Base-by-base conservation (phyloP, 176 grass and related monocot genomes). In the Sorghum bicolor region DNA sequence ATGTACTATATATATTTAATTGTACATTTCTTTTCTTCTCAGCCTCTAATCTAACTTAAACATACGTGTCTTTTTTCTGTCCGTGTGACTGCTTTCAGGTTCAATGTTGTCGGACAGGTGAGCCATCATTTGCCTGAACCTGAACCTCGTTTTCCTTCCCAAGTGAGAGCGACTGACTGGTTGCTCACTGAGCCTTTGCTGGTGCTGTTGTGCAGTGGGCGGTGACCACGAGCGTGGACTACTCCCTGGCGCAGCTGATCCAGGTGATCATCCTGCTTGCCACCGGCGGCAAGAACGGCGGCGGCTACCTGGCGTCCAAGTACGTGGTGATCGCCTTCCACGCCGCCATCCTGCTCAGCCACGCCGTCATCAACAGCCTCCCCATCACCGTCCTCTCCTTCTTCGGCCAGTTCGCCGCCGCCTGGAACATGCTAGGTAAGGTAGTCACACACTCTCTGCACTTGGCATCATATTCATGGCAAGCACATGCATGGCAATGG, bases 41-140 rank as follows among this genome's bases (percentile, higher is more conserved):
- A 31, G 8, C 29, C 4, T 64, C 62, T 87, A 15, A 84, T 53
- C 19, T 57, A 57, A 8, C 17, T 55, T 57, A 9, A 9, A 22
- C 1, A 1, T 26, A 11, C 9, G 3, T 62, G n/a, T 28, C 13
- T 10, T 65, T 29, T 17, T 10, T 20, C 55, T 60, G 10, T 64
- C 8, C 74, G 1, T 81, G 63, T 67, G 37, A 31, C 34, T 6
- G 25, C 36, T 9, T 95, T 86, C 93, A 95, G 96, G 96, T 98
- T 93, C 81, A 98, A 98, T 82, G 95, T 98, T 47, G 91, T 90
- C 74, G 96, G 96, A 22, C 96, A 98, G 96, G 96, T 98, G 86
- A 80, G 75, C 26, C 8, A 41, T 63, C 26, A 34, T 67, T 10
- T 26, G 44, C 34, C 24, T 37, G 67, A 65, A 89, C 11, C 12